Base-by-base conservation (phyloP, 306 rosid genomes). In the Trichosanthes truncata region DNA sequence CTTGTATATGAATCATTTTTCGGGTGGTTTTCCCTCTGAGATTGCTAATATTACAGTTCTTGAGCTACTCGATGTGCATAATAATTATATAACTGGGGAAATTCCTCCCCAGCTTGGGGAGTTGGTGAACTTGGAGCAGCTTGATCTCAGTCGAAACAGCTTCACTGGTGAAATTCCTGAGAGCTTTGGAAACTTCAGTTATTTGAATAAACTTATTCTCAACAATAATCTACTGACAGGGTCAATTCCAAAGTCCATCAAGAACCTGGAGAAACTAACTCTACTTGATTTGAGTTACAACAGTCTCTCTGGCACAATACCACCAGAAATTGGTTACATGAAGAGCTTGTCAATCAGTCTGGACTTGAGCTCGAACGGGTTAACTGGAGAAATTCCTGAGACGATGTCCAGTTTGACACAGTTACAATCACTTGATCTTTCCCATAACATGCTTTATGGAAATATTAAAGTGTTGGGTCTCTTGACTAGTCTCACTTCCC, bases 271-370 rank as follows among this genome's bases (percentile, higher is more conserved):
- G 89, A 93, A 91, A 85, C 84, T 96, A 59, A 91, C 98, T 63
- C 90, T 93, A 0, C 85, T 93, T 51, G 99, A 96, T 87, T 90
- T 93, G 96, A 87, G 98, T 91, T 84, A 62, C 88, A 96, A 96
- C 82, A 87, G 78, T 82, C 88, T 96, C 81, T 91, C 96, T 66
- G 97, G 98, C 62, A 57, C 73, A 18, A 89, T 96, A 65, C 98
- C 96, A 25, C 49, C 87, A 15, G 97, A 93, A 81, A 86, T 96
- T 75, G 96, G 98, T 75, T 80, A 83, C 67, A 82, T 93, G 56
- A 93, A 91, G 84, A 96, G 99, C 91, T 88, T 96, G 87, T 88
- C 93, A 29, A 93, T 96, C 77, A 87, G 94, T 89, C 85, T 96
- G 86, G 97, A 93, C 84, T 86, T 96, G 86, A 93, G 94, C 83